A percentile compares a stretch with the other conserved stretches of the same genome.
Conservation (phyloP, 2,329 filamentous ascomycete species). For the Daldinia sp. region DNA sequence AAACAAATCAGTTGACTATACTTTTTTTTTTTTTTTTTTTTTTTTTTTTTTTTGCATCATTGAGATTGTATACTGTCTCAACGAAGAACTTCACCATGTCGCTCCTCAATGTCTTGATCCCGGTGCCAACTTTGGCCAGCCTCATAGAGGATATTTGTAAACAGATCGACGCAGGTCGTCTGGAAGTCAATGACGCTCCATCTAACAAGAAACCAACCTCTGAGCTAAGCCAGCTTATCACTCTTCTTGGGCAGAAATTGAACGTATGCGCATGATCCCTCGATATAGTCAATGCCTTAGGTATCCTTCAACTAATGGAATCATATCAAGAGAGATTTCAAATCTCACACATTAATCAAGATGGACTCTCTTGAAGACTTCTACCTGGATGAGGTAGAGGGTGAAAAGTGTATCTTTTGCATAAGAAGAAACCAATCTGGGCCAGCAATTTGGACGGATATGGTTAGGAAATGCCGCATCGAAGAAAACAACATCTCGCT, state of each 20-base stretch:
- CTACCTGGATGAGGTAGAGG: not conserved
- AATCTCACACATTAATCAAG: not conserved
- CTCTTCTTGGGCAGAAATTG: conserved; percentile 11
- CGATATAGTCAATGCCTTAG: not conserved
- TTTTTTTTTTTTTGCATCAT: too few relatives aligned
- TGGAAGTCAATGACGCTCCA: not conserved
- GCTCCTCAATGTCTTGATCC: conserved; percentile 2
- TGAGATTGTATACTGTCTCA: not conserved
- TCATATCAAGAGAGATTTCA: not conserved
- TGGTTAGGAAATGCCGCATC: not conserved
- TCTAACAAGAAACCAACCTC: conserved; percentile 7
- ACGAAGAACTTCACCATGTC: not conserved
- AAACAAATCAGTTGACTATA: not conserved
- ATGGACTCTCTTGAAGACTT: conserved; percentile 1
- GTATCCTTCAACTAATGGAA: not conserved
- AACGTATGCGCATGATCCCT: conserved; percentile 11
- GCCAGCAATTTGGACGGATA: conserved; percentile 3
- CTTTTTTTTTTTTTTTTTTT: too few relatives aligned
- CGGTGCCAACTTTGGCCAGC: conserved; percentile 1
- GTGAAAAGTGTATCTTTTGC: conserved; percentile 8
- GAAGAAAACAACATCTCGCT: conserved; percentile 9
- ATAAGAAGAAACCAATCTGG: conserved; percentile 7
- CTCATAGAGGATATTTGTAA: conserved; percentile 7
- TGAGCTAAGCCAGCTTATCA: conserved; percentile 2
- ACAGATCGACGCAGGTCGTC: conserved; percentile 4